Evolutionary conservation across 1,139 yeast species (phyloP).

Genomic region (Diutina pseudorugosa): DNA sequence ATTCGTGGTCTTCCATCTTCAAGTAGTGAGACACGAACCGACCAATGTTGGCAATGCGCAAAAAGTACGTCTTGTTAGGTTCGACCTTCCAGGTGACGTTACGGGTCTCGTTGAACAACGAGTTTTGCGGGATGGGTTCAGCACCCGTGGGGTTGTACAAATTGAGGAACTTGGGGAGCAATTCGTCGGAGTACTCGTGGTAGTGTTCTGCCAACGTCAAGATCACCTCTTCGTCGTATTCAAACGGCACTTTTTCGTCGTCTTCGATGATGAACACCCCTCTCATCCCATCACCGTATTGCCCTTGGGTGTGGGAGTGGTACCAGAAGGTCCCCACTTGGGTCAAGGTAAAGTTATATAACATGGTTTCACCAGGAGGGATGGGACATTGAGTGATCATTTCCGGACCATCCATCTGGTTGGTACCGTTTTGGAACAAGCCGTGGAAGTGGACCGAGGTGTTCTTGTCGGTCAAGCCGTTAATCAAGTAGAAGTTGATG

Average conservation of each 20-base stretch:
- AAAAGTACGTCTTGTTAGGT: slow-evolving; percentile 12
- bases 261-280: slow-evolving; percentile 4
- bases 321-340: slow-evolving; percentile 4
- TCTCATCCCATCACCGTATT: slow-evolving; percentile 4
- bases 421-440: slow-evolving; percentile 3
- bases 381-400: slow-evolving; percentile 4
- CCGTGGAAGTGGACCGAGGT: slow-evolving; percentile 18
- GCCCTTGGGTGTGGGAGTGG: slow-evolving; percentile 4
- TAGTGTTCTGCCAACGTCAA: slow-evolving; percentile 14
- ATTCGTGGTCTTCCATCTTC: slow-evolving; percentile 4
- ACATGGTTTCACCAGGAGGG: slow-evolving; percentile 3
- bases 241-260: neutral
- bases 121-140: slow-evolving; percentile 3
- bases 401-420: slow-evolving; percentile 4
- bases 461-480: slow-evolving; percentile 53
- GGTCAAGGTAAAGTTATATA: slow-evolving; percentile 3
- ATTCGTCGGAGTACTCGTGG: neutral
- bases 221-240: slow-evolving; percentile 15
- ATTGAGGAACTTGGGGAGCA: neutral
- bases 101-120: slow-evolving; percentile 2
- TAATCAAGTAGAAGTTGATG: slow-evolving; percentile 54
- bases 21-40: slow-evolving; percentile 2
- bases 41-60: slow-evolving; percentile 2
- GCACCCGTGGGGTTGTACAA: slow-evolving; percentile 4
- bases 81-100: slow-evolving; percentile 3